Evolutionary conservation across 306 rosid genomes (phyloP).

Genomic region (Sechiopsis laciniata): DNA sequence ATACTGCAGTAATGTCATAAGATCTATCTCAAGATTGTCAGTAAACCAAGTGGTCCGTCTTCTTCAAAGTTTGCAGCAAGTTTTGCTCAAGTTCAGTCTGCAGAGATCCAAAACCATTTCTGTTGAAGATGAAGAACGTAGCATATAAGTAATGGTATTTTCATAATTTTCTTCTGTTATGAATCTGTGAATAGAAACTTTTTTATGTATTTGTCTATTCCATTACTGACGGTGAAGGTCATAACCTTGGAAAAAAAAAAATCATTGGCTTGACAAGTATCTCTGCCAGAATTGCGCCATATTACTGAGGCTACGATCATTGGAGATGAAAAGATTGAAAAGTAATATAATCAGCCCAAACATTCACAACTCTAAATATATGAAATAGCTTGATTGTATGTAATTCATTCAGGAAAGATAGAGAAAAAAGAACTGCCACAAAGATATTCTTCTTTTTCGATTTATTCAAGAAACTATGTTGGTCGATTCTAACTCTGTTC

Average conservation of each 20-base stretch:
- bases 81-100: neutral
- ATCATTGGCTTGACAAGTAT: neutral
- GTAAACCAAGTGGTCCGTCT: neutral
- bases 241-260: neutral
- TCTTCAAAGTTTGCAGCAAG: constrained; percentile 5
- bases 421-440: no score
- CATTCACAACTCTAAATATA: constrained; percentile 1
- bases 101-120: neutral
- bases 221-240: neutral
- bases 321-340: neutral
- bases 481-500: neutral
- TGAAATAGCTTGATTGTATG: neutral
- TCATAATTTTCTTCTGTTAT: neutral
- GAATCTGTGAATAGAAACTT: neutral
- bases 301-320: neutral
- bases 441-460: no score
- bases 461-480: no score
- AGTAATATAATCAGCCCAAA: neutral
- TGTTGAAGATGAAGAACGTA: neutral
- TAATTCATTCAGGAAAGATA: neutral
- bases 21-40: neutral
- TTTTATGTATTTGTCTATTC: neutral
- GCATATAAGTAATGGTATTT: neutral
- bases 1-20: neutral
- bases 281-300: neutral